These are phyloP conservation scores for Mucor plumbeus DNA, from an alignment of 371 early-diverging fungal species.

Conservation along the genomic window DNA sequence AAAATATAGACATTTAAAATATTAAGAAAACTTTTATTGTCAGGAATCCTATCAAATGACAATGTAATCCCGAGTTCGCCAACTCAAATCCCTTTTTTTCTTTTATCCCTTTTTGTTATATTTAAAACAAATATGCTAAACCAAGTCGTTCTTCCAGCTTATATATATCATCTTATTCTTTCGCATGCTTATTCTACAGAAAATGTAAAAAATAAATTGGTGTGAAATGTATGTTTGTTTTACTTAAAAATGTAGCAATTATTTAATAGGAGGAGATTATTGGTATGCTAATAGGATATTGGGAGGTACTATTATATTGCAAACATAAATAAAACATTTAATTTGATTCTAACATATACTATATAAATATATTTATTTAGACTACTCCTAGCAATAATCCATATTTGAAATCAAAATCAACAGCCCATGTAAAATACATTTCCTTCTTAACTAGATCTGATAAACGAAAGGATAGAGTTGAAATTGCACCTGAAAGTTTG, in stretches of 20 bases:
- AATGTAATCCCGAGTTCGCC: not conserved
- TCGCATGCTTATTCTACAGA: slow-evolving; percentile 65
- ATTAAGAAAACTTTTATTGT: too few relatives aligned
- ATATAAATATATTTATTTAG: too few relatives aligned
- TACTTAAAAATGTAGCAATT: too few relatives aligned
- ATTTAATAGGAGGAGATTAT: slow-evolving; percentile 71
- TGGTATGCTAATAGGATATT: slow-evolving; percentile 74
- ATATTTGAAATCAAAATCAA: slow-evolving; percentile 29
- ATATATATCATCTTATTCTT: slow-evolving; percentile 55
- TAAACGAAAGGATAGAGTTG: slow-evolving; percentile 78
- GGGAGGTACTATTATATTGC: slow-evolving; percentile 48
- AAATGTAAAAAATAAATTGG: slow-evolving; percentile 41
- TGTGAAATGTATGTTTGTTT: too few relatives aligned
- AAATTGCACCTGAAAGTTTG: slow-evolving; percentile 67
- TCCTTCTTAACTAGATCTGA: slow-evolving; percentile 72
- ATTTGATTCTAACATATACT: not conserved
- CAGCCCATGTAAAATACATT: slow-evolving; percentile 61
- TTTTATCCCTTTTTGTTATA: not conserved
- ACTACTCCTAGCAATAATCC: slow-evolving; percentile 34
- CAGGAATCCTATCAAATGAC: not conserved
- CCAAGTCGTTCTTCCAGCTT: slow-evolving; percentile 51
- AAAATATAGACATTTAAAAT: too few relatives aligned
- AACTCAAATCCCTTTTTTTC: not conserved
- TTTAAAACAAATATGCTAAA: slow-evolving; percentile 25
- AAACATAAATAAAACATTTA: not conserved